Conservation (phyloP, 108 stramenopile species). For the Skeletonema marinoi region DNA sequence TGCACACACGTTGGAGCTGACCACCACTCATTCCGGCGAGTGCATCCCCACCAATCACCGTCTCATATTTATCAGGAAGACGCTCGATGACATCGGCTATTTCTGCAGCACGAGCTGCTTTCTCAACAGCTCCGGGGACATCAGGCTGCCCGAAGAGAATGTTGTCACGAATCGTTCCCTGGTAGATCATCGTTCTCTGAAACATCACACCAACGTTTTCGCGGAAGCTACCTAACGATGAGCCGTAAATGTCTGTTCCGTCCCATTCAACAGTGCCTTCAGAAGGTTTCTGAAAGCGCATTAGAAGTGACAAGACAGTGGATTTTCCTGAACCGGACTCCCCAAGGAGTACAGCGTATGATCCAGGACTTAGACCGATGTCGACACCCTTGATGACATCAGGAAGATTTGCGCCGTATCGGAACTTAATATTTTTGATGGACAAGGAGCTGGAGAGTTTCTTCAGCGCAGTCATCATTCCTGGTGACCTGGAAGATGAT, state of each 20-base stretch:
- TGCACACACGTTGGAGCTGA: conserved; percentile 28
- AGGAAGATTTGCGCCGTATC: conserved; percentile 1
- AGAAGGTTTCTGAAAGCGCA: neutral
- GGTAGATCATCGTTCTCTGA: conserved; percentile 7
- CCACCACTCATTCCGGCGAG: neutral
- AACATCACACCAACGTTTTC: conserved; percentile 10
- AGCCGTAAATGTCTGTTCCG: conserved; percentile 7
- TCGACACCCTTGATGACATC: conserved; percentile 6
- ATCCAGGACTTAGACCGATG: neutral
- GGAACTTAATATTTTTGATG: conserved; percentile 11
- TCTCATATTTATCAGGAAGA: conserved; percentile 23
- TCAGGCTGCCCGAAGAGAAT: conserved; percentile 8
- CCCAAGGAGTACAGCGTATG: conserved; percentile 2
- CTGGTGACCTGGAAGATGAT: neutral
- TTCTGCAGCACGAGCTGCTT: conserved; percentile 2
- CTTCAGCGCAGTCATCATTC: neutral
- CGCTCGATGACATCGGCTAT: conserved; percentile 8
- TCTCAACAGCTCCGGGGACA: neutral
- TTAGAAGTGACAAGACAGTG: neutral
- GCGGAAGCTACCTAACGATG: conserved; percentile 3
- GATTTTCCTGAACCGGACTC: conserved; percentile 7
- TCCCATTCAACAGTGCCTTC: neutral
- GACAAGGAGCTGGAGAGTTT: neutral
- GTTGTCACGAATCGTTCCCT: conserved; percentile 20
- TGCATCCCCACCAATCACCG: conserved; percentile 9